These are phyloP conservation scores for Penicillium waksmanii DNA, from an alignment of 495 filamentous ascomycete species.

Conservation along the genomic window DNA sequence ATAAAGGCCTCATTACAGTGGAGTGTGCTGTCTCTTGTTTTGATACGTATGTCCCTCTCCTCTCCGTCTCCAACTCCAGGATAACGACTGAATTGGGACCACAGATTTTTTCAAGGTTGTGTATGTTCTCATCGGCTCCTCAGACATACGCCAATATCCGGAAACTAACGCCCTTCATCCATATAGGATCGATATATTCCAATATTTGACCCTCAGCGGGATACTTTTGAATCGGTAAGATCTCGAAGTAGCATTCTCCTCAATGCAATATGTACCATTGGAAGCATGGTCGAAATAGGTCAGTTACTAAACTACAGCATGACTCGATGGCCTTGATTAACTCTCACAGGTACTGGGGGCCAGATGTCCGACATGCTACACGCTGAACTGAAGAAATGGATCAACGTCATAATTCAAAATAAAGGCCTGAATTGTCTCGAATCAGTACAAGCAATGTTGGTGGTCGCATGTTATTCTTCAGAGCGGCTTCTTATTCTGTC, in stretches of 20 bases:
- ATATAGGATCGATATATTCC: conserved; percentile 49
- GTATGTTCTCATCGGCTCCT: conserved; percentile 24
- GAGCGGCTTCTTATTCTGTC: conserved; percentile 50
- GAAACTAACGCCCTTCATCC: too few species aligned
- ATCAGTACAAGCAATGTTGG: conserved; percentile 52
- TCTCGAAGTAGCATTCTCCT: conserved; percentile 47
- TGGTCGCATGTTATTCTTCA: conserved; percentile 52
- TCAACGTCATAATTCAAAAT: conserved; percentile 50
- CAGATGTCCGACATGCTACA: conserved; percentile 43
- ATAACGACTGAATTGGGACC: not conserved
- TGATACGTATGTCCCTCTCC: conserved; percentile 33
- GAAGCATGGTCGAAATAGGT: conserved; percentile 47
- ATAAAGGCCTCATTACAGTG: conserved; percentile 37
- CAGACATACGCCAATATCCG: not conserved
- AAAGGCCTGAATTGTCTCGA: conserved; percentile 42
- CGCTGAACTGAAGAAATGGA: conserved; percentile 47
- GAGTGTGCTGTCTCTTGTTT: conserved; percentile 41
- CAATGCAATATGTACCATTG: conserved; percentile 54
- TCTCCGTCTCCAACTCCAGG: too few species aligned
- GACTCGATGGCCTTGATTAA: not conserved
- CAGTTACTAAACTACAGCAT: not conserved
- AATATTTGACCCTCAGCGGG: conserved; percentile 45
- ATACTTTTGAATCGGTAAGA: conserved; percentile 47
- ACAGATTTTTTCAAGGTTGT: conserved; percentile 51
- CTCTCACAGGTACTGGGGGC: conserved; percentile 31